Evolutionary conservation across 2,329 filamentous ascomycete genomes (phyloP), one percentile per base, ranked within the genome.

Genomic region (Ampelomyces quisqualis): DNA sequence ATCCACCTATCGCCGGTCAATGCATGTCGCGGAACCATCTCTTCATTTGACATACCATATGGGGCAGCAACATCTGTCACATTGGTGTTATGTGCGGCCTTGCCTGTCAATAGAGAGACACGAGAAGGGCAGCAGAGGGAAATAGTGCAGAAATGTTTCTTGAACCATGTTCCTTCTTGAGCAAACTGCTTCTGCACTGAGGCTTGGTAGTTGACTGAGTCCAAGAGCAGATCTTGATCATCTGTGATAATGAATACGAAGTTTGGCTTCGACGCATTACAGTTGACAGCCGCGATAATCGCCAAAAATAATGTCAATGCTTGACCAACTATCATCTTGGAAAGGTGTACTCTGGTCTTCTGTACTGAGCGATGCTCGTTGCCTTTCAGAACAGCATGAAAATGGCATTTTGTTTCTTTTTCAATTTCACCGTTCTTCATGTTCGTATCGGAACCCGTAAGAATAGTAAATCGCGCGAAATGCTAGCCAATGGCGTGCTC

Each of bases 51-150:
- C 62, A 43, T 64, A 75, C 74, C 77, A 44, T 78, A 78, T 8
- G 77, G 78, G 33, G 79, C 71, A 20, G 60, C 62, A 1, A 79
- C 73, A 54, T 78, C 74, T 0, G 84, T 87, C 1, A 87, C 81
- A 50, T 87, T 87, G 0, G 82, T 86, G 49, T 86, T 86, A 52
- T 88, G 84, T 0, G 83, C 80, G 5, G 79, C 75, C 55, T 78
- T 79, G 0, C 84, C 84, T 0, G 83, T 86, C 76, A 77, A 80
- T 1, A 87, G 63, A 10, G 76, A 79, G 2, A 84, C 84, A 2
- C 84, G 73, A 0, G 82, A 81, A 0, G 84, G 84, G 51, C 84
- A 88, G 61, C 84, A 87, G 1, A 85, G 62, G 0, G 84, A 74
- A 0, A 81, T 79, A 0, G 84, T 86, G 51, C 81, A 84, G 42